phyloP scores from a whole-genome alignment of 2,329 filamentous ascomycete species.

The Apiospora pterosperma region DNA sequence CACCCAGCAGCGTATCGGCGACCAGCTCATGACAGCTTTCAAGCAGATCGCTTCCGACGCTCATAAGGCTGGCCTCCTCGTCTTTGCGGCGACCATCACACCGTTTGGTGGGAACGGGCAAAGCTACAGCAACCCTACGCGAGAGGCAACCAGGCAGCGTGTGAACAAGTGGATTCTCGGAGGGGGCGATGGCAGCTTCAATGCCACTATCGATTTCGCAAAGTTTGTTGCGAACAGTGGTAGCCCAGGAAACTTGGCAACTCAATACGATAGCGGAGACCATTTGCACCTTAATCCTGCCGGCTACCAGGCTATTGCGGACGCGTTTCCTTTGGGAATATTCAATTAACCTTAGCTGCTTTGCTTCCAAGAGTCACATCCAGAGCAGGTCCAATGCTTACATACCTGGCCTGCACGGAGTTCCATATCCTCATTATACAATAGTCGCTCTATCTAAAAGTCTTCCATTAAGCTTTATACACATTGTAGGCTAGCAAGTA shows the following conservation, averaged over 20 bases:
- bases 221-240: constrained; percentile 48
- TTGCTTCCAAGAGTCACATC: neutral
- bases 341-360: constrained; percentile 34
- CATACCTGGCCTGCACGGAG: too few species aligned
- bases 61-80: constrained; percentile 49
- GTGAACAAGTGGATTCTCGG: constrained; percentile 61
- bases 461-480: too few species aligned
- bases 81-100: constrained; percentile 65
- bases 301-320: constrained; percentile 59
- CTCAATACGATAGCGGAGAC: constrained; percentile 57
- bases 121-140: constrained; percentile 49
- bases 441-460: too few species aligned
- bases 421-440: too few species aligned
- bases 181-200: constrained; percentile 47
- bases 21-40: constrained; percentile 53
- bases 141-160: constrained; percentile 53
- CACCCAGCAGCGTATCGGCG: constrained; percentile 47
- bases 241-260: constrained; percentile 44
- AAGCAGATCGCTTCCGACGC: constrained; percentile 53
- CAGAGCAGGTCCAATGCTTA: neutral
- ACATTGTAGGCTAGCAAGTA: too few species aligned
- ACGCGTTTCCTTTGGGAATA: constrained; percentile 53
- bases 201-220: constrained; percentile 62
- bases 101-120: constrained; percentile 54
- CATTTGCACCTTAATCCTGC: constrained; percentile 59